These are phyloP conservation scores for Aspergillus sp. DNA, from an alignment of 2,329 filamentous ascomycete genomes.

Conservation along the genomic window DNA sequence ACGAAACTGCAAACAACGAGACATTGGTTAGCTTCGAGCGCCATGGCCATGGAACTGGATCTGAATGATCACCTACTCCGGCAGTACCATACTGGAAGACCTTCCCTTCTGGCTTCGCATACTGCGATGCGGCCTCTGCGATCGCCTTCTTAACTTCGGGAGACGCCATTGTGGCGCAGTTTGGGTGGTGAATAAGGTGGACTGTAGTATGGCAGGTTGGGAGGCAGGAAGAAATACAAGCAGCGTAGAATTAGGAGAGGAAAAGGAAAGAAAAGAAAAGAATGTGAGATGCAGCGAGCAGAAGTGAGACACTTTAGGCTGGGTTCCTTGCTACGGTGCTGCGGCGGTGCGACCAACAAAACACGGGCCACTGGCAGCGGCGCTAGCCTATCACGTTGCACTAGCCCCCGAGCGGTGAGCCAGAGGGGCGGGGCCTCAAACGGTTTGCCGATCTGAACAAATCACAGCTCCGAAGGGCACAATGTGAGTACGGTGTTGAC, in stretches of 20 bases:
- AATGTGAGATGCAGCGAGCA: slow-evolving; percentile 12
- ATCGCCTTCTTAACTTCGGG: slow-evolving; percentile 46
- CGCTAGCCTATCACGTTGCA: neutral
- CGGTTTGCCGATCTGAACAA: slow-evolving; percentile 7
- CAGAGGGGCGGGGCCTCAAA: neutral
- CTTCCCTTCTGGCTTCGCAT: slow-evolving; percentile 50
- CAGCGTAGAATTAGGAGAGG: neutral
- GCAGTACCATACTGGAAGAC: slow-evolving; percentile 62
- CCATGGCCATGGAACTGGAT: neutral
- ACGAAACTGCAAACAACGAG: slow-evolving; percentile 55
- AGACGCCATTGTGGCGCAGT: slow-evolving; percentile 42
- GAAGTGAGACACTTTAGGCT: slow-evolving; percentile 15
- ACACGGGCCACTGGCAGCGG: neutral
- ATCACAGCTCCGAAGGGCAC: neutral
- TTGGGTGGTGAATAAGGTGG: slow-evolving; percentile 7
- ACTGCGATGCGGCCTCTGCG: slow-evolving; percentile 48
- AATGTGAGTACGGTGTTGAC: neutral
- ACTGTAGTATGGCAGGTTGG: neutral
- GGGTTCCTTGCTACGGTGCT: neutral
- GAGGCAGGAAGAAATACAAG: neutral
- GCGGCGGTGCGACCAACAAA: slow-evolving; percentile 1
- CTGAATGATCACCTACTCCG: slow-evolving; percentile 49
- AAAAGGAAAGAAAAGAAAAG: slow-evolving; percentile 10
- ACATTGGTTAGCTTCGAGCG: slow-evolving; percentile 13
- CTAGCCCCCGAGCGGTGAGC: slow-evolving; percentile 2